Base-by-base conservation (phyloP, 2,329 filamentous ascomycete species). In the Shiraia sp. region DNA sequence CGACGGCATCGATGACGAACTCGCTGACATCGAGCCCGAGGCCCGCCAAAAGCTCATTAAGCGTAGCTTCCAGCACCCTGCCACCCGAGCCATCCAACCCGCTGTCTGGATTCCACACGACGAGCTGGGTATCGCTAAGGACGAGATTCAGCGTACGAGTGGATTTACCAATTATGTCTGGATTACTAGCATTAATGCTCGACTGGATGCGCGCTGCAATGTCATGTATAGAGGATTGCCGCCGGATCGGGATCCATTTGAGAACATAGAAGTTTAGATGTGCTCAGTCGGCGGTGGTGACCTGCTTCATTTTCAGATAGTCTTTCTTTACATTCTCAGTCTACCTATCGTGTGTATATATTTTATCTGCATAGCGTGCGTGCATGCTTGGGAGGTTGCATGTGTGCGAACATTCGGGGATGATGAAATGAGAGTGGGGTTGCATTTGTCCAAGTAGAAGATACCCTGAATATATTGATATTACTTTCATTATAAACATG, bases 21-120 rank as follows among this genome's bases (percentile, higher is more conserved):
- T 99, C 50, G 92, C 96, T 68, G 93, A 99, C 64, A 76, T 99
- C 34, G 93, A 89, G 1, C 89, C 90, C 0, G 88, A 92, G 13
- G 90, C 96, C 66, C 81, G 93, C 57, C 91, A 97, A 63, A 78
- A 83, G 43, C 81, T 97, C 27, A 87, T 93, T 10, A 86, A 86
- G 40, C 86, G 90, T 59, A 90, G 92, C 0, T 99, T 99, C 70
- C 86, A 91, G 71, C 93, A 99, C 63, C 85, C 85, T 24, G 93
- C 93, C 1, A 77, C 96, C 26, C 83, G 93, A 7, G 88, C 91
- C 1, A 82, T 87, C 37, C 80, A 90, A 38, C 93, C 93, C 0
- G 89, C 88, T 0, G 85, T 99, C 17, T 99, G 93, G 93, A 88
- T 99, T 31, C 93, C 93, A 0, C 82, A 86, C 9, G 93, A 99